A percentile compares a stretch with the other conserved stretches of the same genome.
Conservation (phyloP, 345 rosid genomes). For the Gossypium arboreum region DNA sequence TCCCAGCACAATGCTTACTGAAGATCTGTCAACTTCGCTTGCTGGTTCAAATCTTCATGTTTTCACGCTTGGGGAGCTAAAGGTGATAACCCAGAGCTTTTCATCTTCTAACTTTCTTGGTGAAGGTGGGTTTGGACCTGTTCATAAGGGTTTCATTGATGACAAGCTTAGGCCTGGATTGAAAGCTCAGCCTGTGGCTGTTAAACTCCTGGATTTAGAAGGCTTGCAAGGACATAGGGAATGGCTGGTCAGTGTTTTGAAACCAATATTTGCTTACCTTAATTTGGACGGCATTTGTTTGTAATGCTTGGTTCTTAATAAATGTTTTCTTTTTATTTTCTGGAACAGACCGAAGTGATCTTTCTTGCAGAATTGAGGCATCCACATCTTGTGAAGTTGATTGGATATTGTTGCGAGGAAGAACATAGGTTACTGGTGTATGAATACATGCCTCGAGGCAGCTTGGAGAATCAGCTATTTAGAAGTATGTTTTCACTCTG, state of each 20-base stretch:
- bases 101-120: slow-evolving; percentile 69
- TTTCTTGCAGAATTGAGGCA: slow-evolving; percentile 78
- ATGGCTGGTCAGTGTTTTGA: slow-evolving; percentile 67
- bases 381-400: slow-evolving; percentile 74
- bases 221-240: slow-evolving; percentile 88
- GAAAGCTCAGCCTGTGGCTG: slow-evolving; percentile 86
- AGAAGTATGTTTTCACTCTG: slow-evolving; percentile 44
- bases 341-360: slow-evolving; percentile 71
- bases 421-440: slow-evolving; percentile 78
- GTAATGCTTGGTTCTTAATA: background rate
- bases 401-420: slow-evolving; percentile 88
- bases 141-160: slow-evolving; percentile 83
- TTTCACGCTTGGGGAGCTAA: slow-evolving; percentile 66
- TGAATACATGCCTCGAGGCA: slow-evolving; percentile 94
- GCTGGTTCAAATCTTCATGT: slow-evolving; percentile 78
- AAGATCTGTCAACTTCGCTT: slow-evolving; percentile 69
- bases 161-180: slow-evolving; percentile 81
- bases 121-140: slow-evolving; percentile 91
- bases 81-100: slow-evolving; percentile 70
- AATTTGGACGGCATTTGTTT: background rate
- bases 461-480: slow-evolving; percentile 86
- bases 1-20: slow-evolving; percentile 54
- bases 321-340: background rate
- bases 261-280: background rate
- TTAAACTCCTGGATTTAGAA: slow-evolving; percentile 70